Conservation (phyloP, 75 land plant species). For the Cryptomeria japonica region DNA sequence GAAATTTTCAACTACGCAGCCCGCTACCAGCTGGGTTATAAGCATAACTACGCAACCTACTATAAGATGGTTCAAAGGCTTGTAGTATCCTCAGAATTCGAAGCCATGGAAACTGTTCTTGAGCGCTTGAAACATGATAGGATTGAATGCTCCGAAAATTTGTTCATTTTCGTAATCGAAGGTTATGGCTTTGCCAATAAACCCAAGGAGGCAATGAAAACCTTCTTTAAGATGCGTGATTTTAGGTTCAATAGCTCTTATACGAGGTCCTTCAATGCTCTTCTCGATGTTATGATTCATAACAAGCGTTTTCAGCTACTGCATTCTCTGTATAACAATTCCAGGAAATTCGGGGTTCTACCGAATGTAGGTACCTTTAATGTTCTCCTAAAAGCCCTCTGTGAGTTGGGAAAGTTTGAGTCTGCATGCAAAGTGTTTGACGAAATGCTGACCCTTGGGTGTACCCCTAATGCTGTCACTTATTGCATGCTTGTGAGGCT, state of each 20-base stretch:
- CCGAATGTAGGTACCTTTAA: slow-evolving; percentile 63
- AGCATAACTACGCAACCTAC: slow-evolving; percentile 55
- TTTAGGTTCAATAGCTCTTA: slow-evolving; percentile 27
- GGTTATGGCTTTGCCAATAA: slow-evolving; percentile 46
- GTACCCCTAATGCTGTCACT: slow-evolving; percentile 60
- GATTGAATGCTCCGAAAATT: slow-evolving; percentile 33
- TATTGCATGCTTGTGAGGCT: slow-evolving; percentile 53
- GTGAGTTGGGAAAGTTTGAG: slow-evolving; percentile 34
- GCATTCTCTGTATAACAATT: slow-evolving; percentile 32
- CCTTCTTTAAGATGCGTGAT: slow-evolving; percentile 25
- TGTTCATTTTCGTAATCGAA: slow-evolving; percentile 46
- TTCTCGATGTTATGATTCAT: slow-evolving; percentile 59
- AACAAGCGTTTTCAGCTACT: slow-evolving; percentile 31
- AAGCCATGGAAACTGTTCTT: slow-evolving; percentile 36
- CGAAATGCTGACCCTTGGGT: slow-evolving; percentile 62
- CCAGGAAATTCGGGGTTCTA: slow-evolving; percentile 31
- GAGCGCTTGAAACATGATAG: slow-evolving; percentile 16
- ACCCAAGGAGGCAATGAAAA: slow-evolving; percentile 36
- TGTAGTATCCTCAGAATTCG: slow-evolving; percentile 44
- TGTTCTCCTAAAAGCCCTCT: slow-evolving; percentile 53
- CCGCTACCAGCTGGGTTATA: slow-evolving; percentile 39
- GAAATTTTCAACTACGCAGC: slow-evolving; percentile 58
- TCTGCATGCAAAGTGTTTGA: slow-evolving; percentile 48
- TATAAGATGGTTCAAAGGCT: slow-evolving; percentile 41
- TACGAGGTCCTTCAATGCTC: slow-evolving; percentile 53